These are phyloP conservation scores for Nemophila menziesii DNA, from an alignment of 257 asterid species.

Conservation along the genomic window DNA sequence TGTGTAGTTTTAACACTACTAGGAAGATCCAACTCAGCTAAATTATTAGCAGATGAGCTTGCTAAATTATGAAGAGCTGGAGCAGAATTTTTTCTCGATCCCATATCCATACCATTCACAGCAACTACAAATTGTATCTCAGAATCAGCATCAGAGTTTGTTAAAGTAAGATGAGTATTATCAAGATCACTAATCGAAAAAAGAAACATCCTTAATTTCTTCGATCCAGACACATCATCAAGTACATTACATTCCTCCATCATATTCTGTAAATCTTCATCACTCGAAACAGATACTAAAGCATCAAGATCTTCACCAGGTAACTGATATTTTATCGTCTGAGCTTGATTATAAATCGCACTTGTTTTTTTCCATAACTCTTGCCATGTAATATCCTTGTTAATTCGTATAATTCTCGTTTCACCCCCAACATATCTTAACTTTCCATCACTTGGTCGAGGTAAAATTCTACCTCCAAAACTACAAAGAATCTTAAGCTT, in stretches of 20 bases:
- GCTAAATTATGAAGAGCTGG: slow-evolving; percentile 23
- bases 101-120: slow-evolving; percentile 57
- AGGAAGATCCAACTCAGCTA: slow-evolving; percentile 39
- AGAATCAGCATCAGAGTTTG: slow-evolving; percentile 48
- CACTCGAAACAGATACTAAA: slow-evolving; percentile 67
- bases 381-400: slow-evolving; percentile 61
- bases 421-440: slow-evolving; percentile 97
- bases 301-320: slow-evolving; percentile 98
- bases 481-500: slow-evolving; percentile 78
- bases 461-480: slow-evolving; percentile 79
- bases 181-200: slow-evolving; percentile 61
- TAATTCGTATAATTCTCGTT: slow-evolving; percentile 66
- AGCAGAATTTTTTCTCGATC: slow-evolving; percentile 34
- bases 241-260: slow-evolving; percentile 71
- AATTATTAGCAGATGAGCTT: slow-evolving; percentile 41
- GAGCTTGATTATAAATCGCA: slow-evolving; percentile 43
- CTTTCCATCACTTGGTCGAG: slow-evolving; percentile 88
- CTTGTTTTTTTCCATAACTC: slow-evolving; percentile 50
- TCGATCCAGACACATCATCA: slow-evolving; percentile 42
- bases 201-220: slow-evolving; percentile 66
- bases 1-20: slow-evolving; percentile 15
- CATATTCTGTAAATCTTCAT: slow-evolving; percentile 89
- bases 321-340: slow-evolving; percentile 73
- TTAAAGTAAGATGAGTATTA: slow-evolving; percentile 44
- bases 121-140: slow-evolving; percentile 77